Conservation (phyloP, 768 basidiomycete species). For the Phylloporus sp. region DNA sequence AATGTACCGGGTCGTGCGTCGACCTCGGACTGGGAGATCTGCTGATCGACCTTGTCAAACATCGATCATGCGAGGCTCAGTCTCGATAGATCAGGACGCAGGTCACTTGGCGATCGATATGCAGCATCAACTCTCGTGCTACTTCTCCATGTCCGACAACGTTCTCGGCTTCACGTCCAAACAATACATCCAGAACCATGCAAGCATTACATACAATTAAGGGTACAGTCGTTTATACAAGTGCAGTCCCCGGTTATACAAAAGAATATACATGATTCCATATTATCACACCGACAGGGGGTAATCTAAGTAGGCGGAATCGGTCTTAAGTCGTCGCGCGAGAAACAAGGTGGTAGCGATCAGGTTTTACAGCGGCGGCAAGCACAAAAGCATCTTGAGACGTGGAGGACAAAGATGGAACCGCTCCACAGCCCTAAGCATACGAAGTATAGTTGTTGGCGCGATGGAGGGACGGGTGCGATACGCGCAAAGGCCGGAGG, state of each 20-base stretch:
- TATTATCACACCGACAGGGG: slow-evolving; percentile 23
- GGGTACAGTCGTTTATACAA: slow-evolving; percentile 21
- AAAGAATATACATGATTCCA: slow-evolving; percentile 31
- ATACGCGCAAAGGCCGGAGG: slow-evolving; percentile 13
- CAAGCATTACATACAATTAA: slow-evolving; percentile 23
- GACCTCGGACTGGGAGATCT: no score
- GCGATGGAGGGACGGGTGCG: slow-evolving; percentile 13
- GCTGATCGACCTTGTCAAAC: no score
- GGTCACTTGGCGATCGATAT: no score
- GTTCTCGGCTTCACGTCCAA: neutral
- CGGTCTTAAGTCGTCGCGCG: slow-evolving; percentile 19
- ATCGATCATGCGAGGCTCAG: no score
- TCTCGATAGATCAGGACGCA: no score
- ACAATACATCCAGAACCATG: slow-evolving; percentile 5
- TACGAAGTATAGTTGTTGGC: slow-evolving; percentile 20
- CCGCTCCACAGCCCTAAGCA: slow-evolving; percentile 11
- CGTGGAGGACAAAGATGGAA: slow-evolving; percentile 1
- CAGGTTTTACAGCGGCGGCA: neutral
- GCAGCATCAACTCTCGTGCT: no score
- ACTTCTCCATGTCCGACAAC: neutral
- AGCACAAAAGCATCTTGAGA: slow-evolving; percentile 21
- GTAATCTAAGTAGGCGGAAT: slow-evolving; percentile 11
- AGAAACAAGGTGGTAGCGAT: slow-evolving; percentile 5
- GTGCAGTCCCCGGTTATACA: slow-evolving; percentile 20
- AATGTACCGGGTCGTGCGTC: no score